Percentiles rank a stretch among this genome's conserved stretches.
Evolutionary conservation across 495 filamentous ascomycete species (phyloP).

Genomic region (Xanthoparmelia taractica): DNA sequence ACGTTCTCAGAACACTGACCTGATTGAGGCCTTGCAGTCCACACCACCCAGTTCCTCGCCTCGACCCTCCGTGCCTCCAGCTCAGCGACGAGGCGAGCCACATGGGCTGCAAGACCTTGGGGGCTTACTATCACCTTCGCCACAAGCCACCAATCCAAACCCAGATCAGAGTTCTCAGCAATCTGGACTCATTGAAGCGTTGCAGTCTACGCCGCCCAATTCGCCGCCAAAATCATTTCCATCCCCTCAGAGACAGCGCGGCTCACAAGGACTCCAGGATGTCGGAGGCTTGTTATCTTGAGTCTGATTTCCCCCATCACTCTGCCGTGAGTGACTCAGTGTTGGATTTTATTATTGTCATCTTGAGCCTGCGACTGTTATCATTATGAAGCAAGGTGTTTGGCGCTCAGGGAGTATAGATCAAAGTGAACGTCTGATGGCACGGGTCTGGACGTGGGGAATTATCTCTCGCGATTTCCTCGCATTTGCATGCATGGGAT

Average conservation of each 20-base stretch:
- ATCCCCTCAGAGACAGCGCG: conserved; percentile 23
- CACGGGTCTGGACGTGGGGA: neutral
- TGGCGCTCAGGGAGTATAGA: neutral
- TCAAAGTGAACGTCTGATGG: neutral
- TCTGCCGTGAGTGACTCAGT: neutral
- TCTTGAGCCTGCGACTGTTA: neutral
- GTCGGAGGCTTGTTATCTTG: conserved; percentile 45
- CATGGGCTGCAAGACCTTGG: conserved; percentile 50
- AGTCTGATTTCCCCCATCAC: neutral
- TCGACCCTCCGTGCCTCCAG: conserved; percentile 20
- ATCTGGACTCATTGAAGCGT: conserved; percentile 33
- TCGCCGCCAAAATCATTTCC: conserved; percentile 18
- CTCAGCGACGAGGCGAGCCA: conserved; percentile 22
- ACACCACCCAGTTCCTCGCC: conserved; percentile 24
- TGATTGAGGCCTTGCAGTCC: conserved; percentile 34
- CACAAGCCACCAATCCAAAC: conserved; percentile 19
- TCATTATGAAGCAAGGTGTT: neutral
- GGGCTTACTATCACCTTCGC: conserved; percentile 38
- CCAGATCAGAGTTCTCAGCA: conserved; percentile 15
- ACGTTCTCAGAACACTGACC: conserved; percentile 27
- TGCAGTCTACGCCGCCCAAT: conserved; percentile 29
- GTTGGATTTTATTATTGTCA: neutral
- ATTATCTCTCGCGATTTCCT: too few species aligned
- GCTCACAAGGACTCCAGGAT: conserved; percentile 42
- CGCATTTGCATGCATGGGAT: neutral